Conservation (phyloP, 1,284 basidiomycete genomes). For the Fomitopsis schrenkii region DNA sequence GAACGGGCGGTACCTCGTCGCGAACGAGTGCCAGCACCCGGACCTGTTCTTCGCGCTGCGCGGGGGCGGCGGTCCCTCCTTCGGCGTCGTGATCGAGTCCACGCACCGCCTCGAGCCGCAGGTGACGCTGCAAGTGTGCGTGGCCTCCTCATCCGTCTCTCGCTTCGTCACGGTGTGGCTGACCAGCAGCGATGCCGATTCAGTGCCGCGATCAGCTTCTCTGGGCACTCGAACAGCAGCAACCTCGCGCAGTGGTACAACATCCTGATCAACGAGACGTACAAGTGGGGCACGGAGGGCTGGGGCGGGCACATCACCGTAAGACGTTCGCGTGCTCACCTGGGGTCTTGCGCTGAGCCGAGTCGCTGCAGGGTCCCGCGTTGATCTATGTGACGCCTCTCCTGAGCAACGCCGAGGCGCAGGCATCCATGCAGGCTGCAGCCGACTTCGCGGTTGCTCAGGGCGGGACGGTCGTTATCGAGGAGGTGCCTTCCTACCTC, state of each 20-base stretch:
- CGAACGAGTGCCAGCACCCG: constrained; percentile 30
- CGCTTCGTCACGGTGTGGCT: constrained; percentile 6
- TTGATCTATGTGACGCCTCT: constrained; percentile 27
- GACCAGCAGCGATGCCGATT: neutral
- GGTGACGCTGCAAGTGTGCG: constrained; percentile 24
- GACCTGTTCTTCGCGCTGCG: constrained; percentile 33
- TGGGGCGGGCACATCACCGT: constrained; percentile 48
- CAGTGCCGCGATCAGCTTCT: constrained; percentile 19
- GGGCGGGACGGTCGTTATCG: constrained; percentile 28
- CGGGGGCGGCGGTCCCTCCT: constrained; percentile 26
- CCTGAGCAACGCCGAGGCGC: constrained; percentile 24
- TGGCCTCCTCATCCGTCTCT: neutral
- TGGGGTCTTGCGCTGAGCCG: neutral
- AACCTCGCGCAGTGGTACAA: constrained; percentile 18
- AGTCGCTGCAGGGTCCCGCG: constrained; percentile 5
- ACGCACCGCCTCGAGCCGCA: constrained; percentile 23
- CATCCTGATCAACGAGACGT: constrained; percentile 32
- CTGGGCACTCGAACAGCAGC: constrained; percentile 7
- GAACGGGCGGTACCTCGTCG: constrained; percentile 25
- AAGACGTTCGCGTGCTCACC: constrained; percentile 3
- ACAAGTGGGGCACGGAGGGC: constrained; percentile 43
- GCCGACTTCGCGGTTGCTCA: constrained; percentile 27
- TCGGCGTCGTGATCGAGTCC: constrained; percentile 28
- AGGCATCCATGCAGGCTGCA: constrained; percentile 27
- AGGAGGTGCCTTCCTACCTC: constrained; percentile 28